These are phyloP conservation scores for Cladorrhinum samala DNA, from an alignment of 495 filamentous ascomycete genomes.

Conservation along the genomic window DNA sequence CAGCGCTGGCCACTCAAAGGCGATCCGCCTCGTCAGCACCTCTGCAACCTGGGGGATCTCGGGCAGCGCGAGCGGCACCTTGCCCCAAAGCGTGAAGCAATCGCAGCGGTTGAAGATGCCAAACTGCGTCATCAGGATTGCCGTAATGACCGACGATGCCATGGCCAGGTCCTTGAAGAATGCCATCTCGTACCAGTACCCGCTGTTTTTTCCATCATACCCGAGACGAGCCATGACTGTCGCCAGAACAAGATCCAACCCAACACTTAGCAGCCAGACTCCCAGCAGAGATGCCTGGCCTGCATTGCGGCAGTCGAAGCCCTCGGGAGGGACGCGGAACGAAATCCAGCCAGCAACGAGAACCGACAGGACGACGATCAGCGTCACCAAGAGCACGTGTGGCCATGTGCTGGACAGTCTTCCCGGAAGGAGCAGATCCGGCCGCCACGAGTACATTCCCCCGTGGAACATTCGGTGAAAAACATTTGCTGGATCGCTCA, in stretches of 20 bases:
- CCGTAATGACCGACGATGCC: neutral
- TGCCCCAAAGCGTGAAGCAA: slow-evolving; percentile 11
- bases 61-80: slow-evolving; percentile 10
- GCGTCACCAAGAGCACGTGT: neutral
- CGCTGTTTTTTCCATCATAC: neutral
- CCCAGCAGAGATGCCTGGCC: slow-evolving; percentile 4
- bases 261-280: slow-evolving; percentile 1
- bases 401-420: neutral
- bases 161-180: slow-evolving; percentile 10
- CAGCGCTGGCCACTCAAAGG: slow-evolving; percentile 10
- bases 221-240: neutral
- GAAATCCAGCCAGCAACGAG: slow-evolving; percentile 10
- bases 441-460: slow-evolving; percentile 10
- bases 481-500: neutral
- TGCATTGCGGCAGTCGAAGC: slow-evolving; percentile 14
- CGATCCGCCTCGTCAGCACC: slow-evolving; percentile 6
- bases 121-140: slow-evolving; percentile 10
- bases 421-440: neutral
- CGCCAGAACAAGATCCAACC: slow-evolving; percentile 2
- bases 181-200: slow-evolving; percentile 2
- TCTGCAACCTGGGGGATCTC: slow-evolving; percentile 5
- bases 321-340: slow-evolving; percentile 13
- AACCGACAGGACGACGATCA: slow-evolving; percentile 8
- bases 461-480: slow-evolving; percentile 4
- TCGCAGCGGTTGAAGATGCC: slow-evolving; percentile 18